phyloP scores from a whole-genome alignment of 306 rosid species.

The Malus orientalis region DNA sequence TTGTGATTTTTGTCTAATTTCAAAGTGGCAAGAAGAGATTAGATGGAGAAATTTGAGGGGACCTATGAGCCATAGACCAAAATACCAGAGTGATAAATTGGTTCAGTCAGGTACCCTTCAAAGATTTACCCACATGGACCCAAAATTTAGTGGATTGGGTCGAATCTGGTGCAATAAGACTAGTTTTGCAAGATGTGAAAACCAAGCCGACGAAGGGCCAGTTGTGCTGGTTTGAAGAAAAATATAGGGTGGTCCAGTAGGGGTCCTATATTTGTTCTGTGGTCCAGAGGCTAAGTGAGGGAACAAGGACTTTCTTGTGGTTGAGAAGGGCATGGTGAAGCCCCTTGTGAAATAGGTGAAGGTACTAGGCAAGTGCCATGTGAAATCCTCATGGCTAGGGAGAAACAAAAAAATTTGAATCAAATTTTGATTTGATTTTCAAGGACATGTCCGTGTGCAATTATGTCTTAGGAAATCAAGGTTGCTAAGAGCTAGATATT shows the following conservation, averaged over 20 bases:
- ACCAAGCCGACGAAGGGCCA: neutral
- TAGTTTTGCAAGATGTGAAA: slow-evolving; percentile 7
- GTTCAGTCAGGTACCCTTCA: slow-evolving; percentile 11
- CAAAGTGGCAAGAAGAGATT: neutral
- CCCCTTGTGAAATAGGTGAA: slow-evolving; percentile 11
- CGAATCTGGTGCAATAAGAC: neutral
- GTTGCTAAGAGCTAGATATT: neutral
- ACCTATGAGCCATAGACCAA: slow-evolving; percentile 15
- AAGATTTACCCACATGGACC: slow-evolving; percentile 18
- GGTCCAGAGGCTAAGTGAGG: slow-evolving; percentile 34
- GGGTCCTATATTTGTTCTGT: neutral
- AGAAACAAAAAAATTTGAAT: neutral
- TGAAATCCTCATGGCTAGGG: slow-evolving; percentile 45
- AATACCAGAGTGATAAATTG: neutral
- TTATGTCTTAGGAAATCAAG: slow-evolving; percentile 9
- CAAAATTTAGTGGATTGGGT: neutral
- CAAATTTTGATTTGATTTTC: slow-evolving; percentile 7
- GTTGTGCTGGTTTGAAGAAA: slow-evolving; percentile 20
- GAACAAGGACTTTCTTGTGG: slow-evolving; percentile 8
- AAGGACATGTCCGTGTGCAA: slow-evolving; percentile 1
- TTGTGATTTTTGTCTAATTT: slow-evolving; percentile 2
- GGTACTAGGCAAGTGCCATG: slow-evolving; percentile 36
- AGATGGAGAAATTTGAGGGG: neutral
- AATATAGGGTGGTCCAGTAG: slow-evolving; percentile 45
- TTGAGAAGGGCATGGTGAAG: slow-evolving; percentile 13